Evolutionary conservation across 352 stramenopile genomes (phyloP).

Genomic region (Globisporangium carolinianum): DNA sequence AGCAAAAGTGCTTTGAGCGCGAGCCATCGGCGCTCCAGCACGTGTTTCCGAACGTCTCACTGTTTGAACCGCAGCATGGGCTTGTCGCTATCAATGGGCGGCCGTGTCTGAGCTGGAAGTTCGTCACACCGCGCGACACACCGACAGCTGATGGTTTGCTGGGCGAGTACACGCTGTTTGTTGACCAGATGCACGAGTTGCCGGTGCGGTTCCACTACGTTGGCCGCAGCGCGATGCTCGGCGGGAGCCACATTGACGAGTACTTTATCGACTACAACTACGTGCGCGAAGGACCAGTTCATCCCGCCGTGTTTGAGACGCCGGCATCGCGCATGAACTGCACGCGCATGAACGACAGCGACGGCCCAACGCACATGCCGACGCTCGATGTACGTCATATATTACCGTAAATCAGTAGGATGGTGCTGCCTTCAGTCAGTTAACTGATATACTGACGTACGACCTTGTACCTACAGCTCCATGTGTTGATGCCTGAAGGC

Average conservation of each 20-base stretch:
- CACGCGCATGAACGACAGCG: constrained; percentile 42
- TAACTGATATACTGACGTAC: background rate
- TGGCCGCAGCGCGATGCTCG: constrained; percentile 78
- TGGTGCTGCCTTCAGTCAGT: too few relatives aligned
- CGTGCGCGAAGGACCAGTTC: constrained; percentile 60
- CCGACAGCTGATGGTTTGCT: constrained; percentile 57
- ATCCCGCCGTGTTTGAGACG: constrained; percentile 59
- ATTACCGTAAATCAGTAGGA: background rate
- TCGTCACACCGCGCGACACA: constrained; percentile 43
- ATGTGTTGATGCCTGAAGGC: constrained; percentile 78
- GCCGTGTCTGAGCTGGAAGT: constrained; percentile 81
- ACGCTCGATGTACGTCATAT: constrained; percentile 46
- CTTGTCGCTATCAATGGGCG: constrained; percentile 64
- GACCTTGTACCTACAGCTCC: constrained; percentile 36
- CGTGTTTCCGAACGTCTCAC: constrained; percentile 78
- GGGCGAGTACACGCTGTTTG: constrained; percentile 84
- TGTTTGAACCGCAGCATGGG: constrained; percentile 82
- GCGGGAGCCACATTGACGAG: constrained; percentile 86
- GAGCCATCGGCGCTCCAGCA: constrained; percentile 59
- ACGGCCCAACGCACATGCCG: constrained; percentile 40
- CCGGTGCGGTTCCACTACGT: constrained; percentile 85
- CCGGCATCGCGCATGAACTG: constrained; percentile 80
- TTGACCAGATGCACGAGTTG: constrained; percentile 63
- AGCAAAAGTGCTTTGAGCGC: constrained; percentile 72
- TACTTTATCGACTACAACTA: constrained; percentile 89